Conservation (phyloP, 2,329 filamentous ascomycete genomes). For the Colletotrichum viniferum region DNA sequence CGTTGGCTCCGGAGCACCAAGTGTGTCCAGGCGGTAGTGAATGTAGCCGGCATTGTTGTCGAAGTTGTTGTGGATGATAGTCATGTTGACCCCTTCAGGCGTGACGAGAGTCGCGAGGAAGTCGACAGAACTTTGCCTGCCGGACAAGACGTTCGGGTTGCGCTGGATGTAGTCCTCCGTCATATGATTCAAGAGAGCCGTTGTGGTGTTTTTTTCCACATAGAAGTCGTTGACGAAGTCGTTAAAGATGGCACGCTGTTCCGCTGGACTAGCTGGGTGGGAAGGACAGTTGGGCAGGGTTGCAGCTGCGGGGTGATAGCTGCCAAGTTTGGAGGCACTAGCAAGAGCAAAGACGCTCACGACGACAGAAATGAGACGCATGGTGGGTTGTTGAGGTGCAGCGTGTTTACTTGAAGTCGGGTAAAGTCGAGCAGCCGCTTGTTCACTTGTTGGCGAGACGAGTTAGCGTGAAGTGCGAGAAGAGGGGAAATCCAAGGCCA, state of each 20-base stretch:
- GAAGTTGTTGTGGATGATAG: background rate
- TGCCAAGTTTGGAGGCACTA: background rate
- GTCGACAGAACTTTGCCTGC: background rate
- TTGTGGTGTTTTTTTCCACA: background rate
- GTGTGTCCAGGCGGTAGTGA: background rate
- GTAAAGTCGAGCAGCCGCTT: background rate
- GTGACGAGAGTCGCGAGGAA: background rate
- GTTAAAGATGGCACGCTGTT: background rate
- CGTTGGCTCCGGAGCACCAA: background rate
- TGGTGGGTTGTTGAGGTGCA: background rate
- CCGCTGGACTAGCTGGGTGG: background rate
- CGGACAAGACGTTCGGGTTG: background rate
- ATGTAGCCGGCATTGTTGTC: background rate
- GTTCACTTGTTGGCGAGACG: background rate
- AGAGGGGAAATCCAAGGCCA: background rate
- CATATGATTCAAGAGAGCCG: background rate
- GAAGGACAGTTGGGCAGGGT: background rate
- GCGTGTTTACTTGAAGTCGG: background rate
- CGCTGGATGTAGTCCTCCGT: constrained; percentile 9
- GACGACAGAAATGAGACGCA: background rate
- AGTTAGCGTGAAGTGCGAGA: background rate
- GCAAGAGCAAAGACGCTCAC: background rate
- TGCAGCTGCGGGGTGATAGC: background rate
- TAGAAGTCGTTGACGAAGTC: background rate
- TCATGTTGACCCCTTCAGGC: background rate